phyloP scores from a whole-genome alignment of 1,139 yeast genomes.

The Sugiyamaella japonica region DNA sequence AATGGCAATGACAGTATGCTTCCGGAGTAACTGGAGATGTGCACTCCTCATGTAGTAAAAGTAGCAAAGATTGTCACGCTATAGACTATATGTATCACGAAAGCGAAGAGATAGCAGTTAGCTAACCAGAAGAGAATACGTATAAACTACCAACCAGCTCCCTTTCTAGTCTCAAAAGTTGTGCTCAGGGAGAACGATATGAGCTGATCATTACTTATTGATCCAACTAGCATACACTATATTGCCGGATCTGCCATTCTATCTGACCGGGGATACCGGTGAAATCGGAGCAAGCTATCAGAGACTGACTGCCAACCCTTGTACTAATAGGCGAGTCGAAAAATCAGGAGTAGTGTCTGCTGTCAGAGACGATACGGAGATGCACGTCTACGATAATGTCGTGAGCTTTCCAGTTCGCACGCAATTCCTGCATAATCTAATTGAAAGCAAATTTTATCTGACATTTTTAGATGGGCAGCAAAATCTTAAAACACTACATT shows the following conservation, averaged over 20 bases:
- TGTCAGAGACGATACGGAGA: not conserved
- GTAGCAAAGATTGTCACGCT: not conserved
- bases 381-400: not conserved
- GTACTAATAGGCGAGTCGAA: not conserved
- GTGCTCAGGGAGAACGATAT: not conserved
- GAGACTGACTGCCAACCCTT: not conserved
- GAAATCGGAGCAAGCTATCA: not conserved
- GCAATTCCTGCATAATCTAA: not conserved
- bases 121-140: not conserved
- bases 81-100: not conserved
- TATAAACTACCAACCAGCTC: too few species aligned
- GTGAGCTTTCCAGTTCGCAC: not conserved
- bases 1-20: not conserved
- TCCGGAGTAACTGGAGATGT: not conserved
- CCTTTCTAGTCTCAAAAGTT: too few species aligned
- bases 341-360: not conserved
- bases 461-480: too few species aligned
- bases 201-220: not conserved
- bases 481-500: too few species aligned
- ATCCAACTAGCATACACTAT: not conserved
- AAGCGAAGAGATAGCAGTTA: not conserved
- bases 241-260: conserved; percentile 1
- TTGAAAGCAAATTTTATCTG: not conserved
- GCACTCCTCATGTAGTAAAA: not conserved
- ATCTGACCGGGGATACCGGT: conserved; percentile 7